Base-by-base conservation (phyloP, 2,329 filamentous ascomycete genomes). In the Epicoccum sorghinum region DNA sequence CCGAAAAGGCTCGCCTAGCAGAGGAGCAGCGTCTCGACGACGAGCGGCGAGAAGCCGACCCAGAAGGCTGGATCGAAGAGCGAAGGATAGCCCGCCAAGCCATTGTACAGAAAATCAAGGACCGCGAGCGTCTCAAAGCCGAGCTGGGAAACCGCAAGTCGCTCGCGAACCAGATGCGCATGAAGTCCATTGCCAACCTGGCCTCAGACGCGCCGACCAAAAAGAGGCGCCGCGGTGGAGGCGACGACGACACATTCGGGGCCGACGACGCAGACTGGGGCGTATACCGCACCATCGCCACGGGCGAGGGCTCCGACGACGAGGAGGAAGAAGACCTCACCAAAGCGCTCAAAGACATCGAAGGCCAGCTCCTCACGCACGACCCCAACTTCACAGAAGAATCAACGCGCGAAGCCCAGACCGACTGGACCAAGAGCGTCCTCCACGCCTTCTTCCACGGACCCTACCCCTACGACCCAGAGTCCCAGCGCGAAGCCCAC, bases 241-340 rank as follows among this genome's bases (percentile, higher is more conserved):
- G 89, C 4, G 93, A 98, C 70, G 95, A 99, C 67, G 95, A 99
- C 71, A 92, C 91, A 56, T 99, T 99, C 70, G 95, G 95, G 52
- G 93, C 93, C 44, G 93, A 99, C 73, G 95, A 99, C 69, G 93
- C 96, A 52, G 95, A 99, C 74, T 99, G 95, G 95, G 91, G 91
- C 53, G 91, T 99, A 12, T 99, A 99, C 76, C 88, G 95, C 47
- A 91, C 91, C 36, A 96, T 98, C 52, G 90, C 91, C 2, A 91
- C 90, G 0, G 92, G 91, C 45, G 89, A 89, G 47, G 65, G 82
- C 63, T 91, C 89, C 69, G 91, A 95, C 58, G 93, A 97, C 62
- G 92, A 96, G 45, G 93, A 96, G 71, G 93, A 98, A 71, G 90
- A 93, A 73, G 93, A 98, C 67, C 83, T 96, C 0, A 83, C 85